Conservation (phyloP, 257 asterid genomes). For the Nicotiana paniculata region DNA sequence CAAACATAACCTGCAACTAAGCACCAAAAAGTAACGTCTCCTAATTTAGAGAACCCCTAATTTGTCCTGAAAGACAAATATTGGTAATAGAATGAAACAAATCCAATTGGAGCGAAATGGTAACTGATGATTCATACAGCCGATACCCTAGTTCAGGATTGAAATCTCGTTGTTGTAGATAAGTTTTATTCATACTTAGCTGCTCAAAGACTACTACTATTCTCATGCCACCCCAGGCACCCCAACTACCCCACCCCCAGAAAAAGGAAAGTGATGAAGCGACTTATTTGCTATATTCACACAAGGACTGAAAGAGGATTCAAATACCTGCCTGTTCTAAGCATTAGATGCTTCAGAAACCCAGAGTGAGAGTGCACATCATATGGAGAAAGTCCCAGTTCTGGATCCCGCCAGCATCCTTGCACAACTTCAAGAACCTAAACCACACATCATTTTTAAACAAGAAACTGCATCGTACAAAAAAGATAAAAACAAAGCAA, state of each 20-base stretch:
- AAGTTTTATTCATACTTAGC: no score
- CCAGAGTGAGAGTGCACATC: slow-evolving; percentile 84
- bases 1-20: not conserved
- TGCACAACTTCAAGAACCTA: slow-evolving; percentile 97
- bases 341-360: slow-evolving; percentile 88
- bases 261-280: not conserved
- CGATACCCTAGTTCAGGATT: no score
- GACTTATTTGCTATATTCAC: not conserved
- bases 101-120: no score
- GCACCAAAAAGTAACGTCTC: not conserved
- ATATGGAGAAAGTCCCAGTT: slow-evolving; percentile 63
- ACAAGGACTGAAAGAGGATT: not conserved
- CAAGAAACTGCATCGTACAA: slow-evolving; percentile 13
- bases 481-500: slow-evolving; percentile 9
- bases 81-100: no score
- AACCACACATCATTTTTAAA: slow-evolving; percentile 25
- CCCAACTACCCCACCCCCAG: not conserved
- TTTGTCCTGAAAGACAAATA: no score
- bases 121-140: no score
- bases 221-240: not conserved
- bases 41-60: no score
- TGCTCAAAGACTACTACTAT: not conserved
- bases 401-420: slow-evolving; percentile 75
- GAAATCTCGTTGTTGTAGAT: no score
- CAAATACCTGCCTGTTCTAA: slow-evolving; percentile 84